Percentiles rank a stretch among this genome's conserved stretches.
Evolutionary conservation across 257 asterid species (phyloP).

Genomic region (Nicotiana obtusifolia): DNA sequence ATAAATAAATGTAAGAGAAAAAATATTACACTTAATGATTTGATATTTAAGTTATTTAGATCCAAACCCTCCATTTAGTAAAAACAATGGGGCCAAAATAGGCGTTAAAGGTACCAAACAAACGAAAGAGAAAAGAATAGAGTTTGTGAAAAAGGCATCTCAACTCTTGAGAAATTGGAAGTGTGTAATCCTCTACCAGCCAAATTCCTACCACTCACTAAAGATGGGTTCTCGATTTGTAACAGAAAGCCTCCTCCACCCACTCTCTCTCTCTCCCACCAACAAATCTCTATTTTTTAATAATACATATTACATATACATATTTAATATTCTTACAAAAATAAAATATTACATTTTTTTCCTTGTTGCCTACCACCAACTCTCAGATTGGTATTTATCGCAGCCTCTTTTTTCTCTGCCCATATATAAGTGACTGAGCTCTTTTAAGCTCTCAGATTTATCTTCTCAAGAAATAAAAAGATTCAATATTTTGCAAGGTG

Average conservation of each 20-base stretch:
- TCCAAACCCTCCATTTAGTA: too few relatives aligned
- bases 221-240: conserved; percentile 55
- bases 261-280: conserved; percentile 38
- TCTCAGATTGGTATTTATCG: neutral
- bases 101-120: too few relatives aligned
- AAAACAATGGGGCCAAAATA: too few relatives aligned
- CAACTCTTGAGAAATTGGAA: neutral
- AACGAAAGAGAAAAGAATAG: too few relatives aligned
- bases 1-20: too few relatives aligned
- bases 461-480: conserved; percentile 1
- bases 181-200: neutral
- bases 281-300: conserved; percentile 11
- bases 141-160: neutral
- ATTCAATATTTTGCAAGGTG: conserved; percentile 11
- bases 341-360: neutral
- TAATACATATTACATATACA: too few relatives aligned
- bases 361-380: conserved; percentile 8
- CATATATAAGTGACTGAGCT: conserved; percentile 8
- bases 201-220: conserved; percentile 59
- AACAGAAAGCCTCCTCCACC: conserved; percentile 76
- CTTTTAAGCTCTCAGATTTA: conserved; percentile 16
- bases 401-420: conserved; percentile 11
- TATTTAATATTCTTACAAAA: neutral
- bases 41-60: too few relatives aligned
- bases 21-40: too few relatives aligned